Evolutionary conservation across 768 basidiomycete species (phyloP).

Genomic region (Xerocomus spinulosus): DNA sequence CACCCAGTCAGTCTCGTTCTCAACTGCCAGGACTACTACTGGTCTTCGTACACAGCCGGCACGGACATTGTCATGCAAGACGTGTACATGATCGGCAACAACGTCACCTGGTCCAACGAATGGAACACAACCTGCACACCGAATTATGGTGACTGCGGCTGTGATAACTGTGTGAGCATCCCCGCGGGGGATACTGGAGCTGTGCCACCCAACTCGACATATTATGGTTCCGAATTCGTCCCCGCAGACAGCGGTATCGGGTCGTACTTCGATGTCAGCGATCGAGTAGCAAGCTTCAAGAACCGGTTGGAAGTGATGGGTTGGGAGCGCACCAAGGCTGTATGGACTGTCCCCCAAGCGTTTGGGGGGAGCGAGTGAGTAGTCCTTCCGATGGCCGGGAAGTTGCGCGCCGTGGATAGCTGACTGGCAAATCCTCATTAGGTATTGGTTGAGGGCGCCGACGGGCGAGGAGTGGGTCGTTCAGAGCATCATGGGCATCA

Average conservation of each 20-base stretch:
- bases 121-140: constrained; percentile 62
- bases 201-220: constrained; percentile 25
- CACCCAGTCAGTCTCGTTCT: constrained; percentile 64
- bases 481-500: constrained; percentile 60
- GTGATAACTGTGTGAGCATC: constrained; percentile 50
- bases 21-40: constrained; percentile 65
- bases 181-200: constrained; percentile 38
- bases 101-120: constrained; percentile 55
- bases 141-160: constrained; percentile 73
- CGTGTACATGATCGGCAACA: constrained; percentile 46
- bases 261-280: constrained; percentile 60
- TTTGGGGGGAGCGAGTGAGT: constrained; percentile 47
- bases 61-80: constrained; percentile 72
- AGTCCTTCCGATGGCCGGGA: too few species aligned
- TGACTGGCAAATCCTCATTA: constrained; percentile 15
- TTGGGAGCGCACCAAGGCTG: constrained; percentile 62
- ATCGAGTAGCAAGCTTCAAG: constrained; percentile 61
- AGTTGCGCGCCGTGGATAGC: neutral
- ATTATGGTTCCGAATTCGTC: constrained; percentile 9
- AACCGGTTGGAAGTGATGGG: constrained; percentile 57
- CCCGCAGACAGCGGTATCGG: constrained; percentile 31
- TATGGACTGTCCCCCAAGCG: constrained; percentile 80
- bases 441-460: constrained; percentile 60
- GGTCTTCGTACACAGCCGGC: constrained; percentile 53
- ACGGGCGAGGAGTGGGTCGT: constrained; percentile 69